These are phyloP conservation scores for Glomus cerebriforme DNA, from an alignment of 192 early-diverging fungal species.

Conservation along the genomic window DNA sequence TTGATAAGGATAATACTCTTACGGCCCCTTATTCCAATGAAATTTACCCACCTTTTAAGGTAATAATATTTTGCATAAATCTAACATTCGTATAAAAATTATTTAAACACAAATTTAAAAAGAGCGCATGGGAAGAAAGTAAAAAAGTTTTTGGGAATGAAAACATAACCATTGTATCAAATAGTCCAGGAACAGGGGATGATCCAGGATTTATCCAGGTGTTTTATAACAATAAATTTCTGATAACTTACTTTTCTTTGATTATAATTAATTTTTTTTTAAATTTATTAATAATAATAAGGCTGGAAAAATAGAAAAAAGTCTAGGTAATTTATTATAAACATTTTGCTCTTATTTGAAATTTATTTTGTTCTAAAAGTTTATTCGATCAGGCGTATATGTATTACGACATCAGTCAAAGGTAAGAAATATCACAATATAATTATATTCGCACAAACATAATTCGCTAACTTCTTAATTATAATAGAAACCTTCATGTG, in stretches of 20 bases:
- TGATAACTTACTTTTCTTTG: slow-evolving; percentile 26
- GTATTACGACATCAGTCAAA: slow-evolving; percentile 56
- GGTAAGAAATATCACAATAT: slow-evolving; percentile 29
- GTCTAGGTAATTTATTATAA: slow-evolving; percentile 39
- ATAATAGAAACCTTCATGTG: slow-evolving; percentile 78
- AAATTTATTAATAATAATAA: slow-evolving; percentile 23
- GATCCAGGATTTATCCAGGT: slow-evolving; percentile 59
- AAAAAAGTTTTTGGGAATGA: slow-evolving; percentile 59
- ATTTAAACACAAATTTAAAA: slow-evolving; percentile 21
- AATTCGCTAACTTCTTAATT: slow-evolving; percentile 34
- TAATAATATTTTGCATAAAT: slow-evolving; percentile 24
- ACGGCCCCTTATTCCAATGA: slow-evolving; percentile 77
- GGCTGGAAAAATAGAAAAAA: slow-evolving; percentile 48
- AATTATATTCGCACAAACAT: slow-evolving; percentile 22
- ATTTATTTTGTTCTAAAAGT: slow-evolving; percentile 11
- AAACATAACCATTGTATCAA: slow-evolving; percentile 83
- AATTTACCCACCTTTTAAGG: slow-evolving; percentile 71
- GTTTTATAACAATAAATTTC: background rate
- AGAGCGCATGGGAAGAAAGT: slow-evolving; percentile 70
- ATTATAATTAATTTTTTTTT: slow-evolving; percentile 1
- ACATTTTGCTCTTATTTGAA: background rate
- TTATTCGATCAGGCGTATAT: slow-evolving; percentile 44
- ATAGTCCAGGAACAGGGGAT: slow-evolving; percentile 86
- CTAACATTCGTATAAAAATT: background rate
- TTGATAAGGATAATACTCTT: slow-evolving; percentile 98